Base-by-base conservation (phyloP, 129 eudicot genomes). In the Smallanthus sonchifolius region DNA sequence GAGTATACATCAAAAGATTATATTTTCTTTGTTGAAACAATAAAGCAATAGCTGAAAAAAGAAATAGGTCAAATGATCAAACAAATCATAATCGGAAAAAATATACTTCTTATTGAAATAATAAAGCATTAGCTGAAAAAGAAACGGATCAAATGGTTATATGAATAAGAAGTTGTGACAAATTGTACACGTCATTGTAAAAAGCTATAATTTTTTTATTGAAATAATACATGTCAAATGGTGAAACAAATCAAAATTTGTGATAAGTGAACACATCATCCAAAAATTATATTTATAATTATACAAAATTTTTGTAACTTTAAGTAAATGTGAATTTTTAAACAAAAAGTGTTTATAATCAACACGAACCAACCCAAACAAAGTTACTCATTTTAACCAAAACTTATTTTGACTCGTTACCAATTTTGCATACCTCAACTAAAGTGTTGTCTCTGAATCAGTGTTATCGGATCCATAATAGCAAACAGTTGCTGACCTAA, bases 391-490 rank as follows among this genome's bases (percentile, higher is more conserved):
- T n/a, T n/a, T n/a, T n/a, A n/a, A n/a, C n/a, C n/a, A n/a, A n/a
- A n/a, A n/a, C n/a, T n/a, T n/a, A n/a, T 30, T 47, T 68, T 44
- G 59, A 44, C 57, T 28, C 59, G 17, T 47, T 45, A 16, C 38
- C 20, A 56, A 1, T 19, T 20, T 56, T 56, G 34, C 78, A 67
- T 87, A 92, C 98, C 90, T 83, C 51, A 87, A 76, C 34, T 83
- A 84, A 71, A 92, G 80, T 24, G 86, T 83, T 47, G 92, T 86
- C 65, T 83, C 80, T 3, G 91, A 87, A 66, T 81, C 85, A 1
- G 75, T 81, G 79, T 87, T 82, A 19, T 86, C 92, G 0, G 73
- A 68, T 44, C 75, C 89, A 68, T 69, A 76, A 70, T 76, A 79
- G 67, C 78, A 79, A 24, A 65, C 86, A 2, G 78, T 75, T 62